Evolutionary conservation across 768 basidiomycete genomes (phyloP).

Genomic region (Pleurotus eryngii): DNA sequence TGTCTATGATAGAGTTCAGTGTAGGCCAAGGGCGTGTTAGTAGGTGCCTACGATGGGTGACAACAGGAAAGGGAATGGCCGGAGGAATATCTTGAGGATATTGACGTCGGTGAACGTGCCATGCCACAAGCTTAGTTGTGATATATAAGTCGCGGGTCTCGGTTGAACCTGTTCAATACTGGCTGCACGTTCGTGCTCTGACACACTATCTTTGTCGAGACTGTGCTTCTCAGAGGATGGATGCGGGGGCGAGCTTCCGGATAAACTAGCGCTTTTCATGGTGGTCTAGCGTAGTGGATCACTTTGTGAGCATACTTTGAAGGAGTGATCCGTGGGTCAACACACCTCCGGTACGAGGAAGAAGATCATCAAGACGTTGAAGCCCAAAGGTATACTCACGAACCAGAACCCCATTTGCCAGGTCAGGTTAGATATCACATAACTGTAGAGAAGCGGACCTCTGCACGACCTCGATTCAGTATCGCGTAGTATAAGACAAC

Average conservation of each 20-base stretch:
- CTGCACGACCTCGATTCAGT: constrained; percentile 14
- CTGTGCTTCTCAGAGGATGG: constrained; percentile 11
- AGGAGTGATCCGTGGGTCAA: neutral
- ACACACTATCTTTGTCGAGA: constrained; percentile 8
- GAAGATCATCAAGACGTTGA: constrained; percentile 33
- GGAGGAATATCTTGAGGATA: constrained; percentile 32
- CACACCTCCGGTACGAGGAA: constrained; percentile 42
- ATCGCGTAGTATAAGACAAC: neutral
- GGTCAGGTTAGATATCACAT: constrained; percentile 39
- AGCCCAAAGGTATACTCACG: constrained; percentile 38
- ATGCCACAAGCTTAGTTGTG: constrained; percentile 33
- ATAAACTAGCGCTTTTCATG: constrained; percentile 16
- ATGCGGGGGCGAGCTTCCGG: neutral
- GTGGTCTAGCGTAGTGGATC: constrained; percentile 27
- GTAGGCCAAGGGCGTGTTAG: neutral
- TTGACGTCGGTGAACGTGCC: constrained; percentile 33
- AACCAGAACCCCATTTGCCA: constrained; percentile 48
- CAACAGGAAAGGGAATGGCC: constrained; percentile 40
- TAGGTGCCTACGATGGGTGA: constrained; percentile 34
- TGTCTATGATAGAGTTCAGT: constrained; percentile 18
- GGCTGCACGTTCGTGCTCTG: neutral
- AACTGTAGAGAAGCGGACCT: constrained; percentile 42
- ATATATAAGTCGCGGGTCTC: constrained; percentile 24
- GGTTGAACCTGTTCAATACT: constrained; percentile 5
- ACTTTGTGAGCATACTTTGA: neutral